These are phyloP conservation scores for Dioscorea cayenensis DNA, from an alignment of 116 monocot genomes.

Conservation along the genomic window DNA sequence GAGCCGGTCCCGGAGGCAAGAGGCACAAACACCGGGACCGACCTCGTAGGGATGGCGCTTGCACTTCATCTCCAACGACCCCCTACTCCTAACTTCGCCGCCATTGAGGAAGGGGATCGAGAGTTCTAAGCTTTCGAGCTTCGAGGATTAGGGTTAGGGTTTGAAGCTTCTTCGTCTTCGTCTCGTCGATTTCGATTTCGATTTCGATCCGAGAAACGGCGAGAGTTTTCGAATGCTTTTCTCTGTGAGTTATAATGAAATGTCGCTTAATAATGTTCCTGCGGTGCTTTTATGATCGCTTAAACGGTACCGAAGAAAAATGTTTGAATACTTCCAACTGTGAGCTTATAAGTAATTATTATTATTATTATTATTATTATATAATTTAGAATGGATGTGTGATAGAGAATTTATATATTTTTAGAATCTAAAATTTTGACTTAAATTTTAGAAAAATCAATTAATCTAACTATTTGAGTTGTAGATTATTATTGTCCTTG, in stretches of 20 bases:
- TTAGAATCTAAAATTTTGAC: no score
- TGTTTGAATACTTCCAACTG: no score
- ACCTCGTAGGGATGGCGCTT: conserved; percentile 44
- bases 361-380: no score
- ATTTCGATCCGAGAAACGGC: not conserved
- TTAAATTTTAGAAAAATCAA: no score
- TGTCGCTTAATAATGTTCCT: not conserved
- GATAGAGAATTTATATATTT: no score
- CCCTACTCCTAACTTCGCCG: not conserved
- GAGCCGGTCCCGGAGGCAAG: conserved; percentile 78
- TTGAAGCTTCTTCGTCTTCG: not conserved
- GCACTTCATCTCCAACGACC: conserved; percentile 36
- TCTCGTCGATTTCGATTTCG: not conserved
- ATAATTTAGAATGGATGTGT: no score
- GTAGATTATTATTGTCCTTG: no score
- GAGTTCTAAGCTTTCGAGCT: not conserved
- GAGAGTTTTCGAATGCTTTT: not conserved
- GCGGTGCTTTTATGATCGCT: not conserved
- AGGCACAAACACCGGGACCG: conserved; percentile 58
- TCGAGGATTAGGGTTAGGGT: not conserved
- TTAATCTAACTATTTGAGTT: no score
- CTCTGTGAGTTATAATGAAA: no score
- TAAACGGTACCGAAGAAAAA: not conserved
- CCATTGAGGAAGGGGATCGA: not conserved
- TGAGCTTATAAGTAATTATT: no score